Evolutionary conservation across 805 yeast genomes (phyloP).

Genomic region (Ascoidea tarda): DNA sequence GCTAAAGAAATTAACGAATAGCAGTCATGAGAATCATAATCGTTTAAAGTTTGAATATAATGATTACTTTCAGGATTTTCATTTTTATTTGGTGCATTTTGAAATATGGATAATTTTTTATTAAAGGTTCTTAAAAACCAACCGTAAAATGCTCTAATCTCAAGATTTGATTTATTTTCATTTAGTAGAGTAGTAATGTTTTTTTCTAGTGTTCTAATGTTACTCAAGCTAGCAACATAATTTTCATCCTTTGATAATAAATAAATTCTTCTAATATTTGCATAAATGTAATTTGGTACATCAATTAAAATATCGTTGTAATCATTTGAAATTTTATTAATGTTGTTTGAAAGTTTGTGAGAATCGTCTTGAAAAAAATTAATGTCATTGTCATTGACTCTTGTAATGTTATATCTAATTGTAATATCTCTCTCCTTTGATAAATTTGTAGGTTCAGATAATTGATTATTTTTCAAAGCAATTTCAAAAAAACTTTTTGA

Average conservation of each 20-base stretch:
- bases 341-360: slow-evolving; percentile 15
- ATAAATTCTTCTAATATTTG: slow-evolving; percentile 57
- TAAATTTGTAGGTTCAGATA: slow-evolving; percentile 6
- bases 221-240: slow-evolving; percentile 32
- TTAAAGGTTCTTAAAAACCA: slow-evolving; percentile 67
- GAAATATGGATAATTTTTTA: slow-evolving; percentile 24
- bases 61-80: slow-evolving; percentile 57
- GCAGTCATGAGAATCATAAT: slow-evolving; percentile 74
- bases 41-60: slow-evolving; percentile 73
- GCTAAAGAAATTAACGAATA: slow-evolving; percentile 87
- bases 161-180: slow-evolving; percentile 40
- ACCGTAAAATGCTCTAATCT: slow-evolving; percentile 81
- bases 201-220: slow-evolving; percentile 25
- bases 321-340: slow-evolving; percentile 21
- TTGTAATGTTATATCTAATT: slow-evolving; percentile 61
- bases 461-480: slow-evolving; percentile 24
- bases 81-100: slow-evolving; percentile 27
- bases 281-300: slow-evolving; percentile 62
- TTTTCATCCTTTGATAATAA: slow-evolving; percentile 22
- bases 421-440: slow-evolving; percentile 23
- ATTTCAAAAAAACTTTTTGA: slow-evolving; percentile 41
- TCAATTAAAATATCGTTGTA: slow-evolving; percentile 44
- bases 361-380: slow-evolving; percentile 5
- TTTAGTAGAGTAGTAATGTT: slow-evolving; percentile 45
- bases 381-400: slow-evolving; percentile 44